Evolutionary conservation across 2,329 filamentous ascomycete species (phyloP).

Genomic region (Diaporthe sp.): DNA sequence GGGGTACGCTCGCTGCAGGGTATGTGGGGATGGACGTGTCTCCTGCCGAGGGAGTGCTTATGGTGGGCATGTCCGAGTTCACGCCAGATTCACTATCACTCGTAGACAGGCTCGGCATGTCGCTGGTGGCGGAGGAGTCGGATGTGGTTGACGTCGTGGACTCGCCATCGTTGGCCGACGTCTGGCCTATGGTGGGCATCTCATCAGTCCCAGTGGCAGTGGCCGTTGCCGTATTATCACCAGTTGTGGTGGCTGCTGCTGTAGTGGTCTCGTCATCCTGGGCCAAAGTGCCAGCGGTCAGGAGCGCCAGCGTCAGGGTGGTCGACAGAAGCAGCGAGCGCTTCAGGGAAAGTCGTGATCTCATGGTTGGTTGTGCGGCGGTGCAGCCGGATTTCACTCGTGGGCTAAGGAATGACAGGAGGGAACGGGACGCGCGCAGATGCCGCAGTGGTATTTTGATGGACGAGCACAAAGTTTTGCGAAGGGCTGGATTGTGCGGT

Average conservation of each 20-base stretch:
- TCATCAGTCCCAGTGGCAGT: slow-evolving; percentile 31
- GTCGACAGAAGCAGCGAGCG: slow-evolving; percentile 51
- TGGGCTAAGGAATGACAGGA: neutral
- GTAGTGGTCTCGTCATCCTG: slow-evolving; percentile 44
- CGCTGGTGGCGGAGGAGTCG: slow-evolving; percentile 22
- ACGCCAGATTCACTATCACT: slow-evolving; percentile 22
- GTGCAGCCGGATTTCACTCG: neutral
- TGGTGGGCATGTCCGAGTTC: slow-evolving; percentile 40
- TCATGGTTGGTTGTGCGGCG: slow-evolving; percentile 45
- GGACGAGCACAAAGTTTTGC: neutral
- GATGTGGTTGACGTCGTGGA: slow-evolving; percentile 27
- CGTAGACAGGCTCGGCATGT: slow-evolving; percentile 37
- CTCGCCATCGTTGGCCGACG: slow-evolving; percentile 27
- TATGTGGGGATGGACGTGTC: slow-evolving; percentile 65
- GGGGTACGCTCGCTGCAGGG: slow-evolving; percentile 82
- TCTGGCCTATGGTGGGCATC: slow-evolving; percentile 29
- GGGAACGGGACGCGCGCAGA: too few relatives aligned
- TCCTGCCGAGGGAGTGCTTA: slow-evolving; percentile 46
- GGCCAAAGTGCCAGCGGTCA: slow-evolving; percentile 47
- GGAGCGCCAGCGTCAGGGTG: slow-evolving; percentile 46
- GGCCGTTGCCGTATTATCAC: slow-evolving; percentile 34
- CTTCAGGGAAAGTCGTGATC: slow-evolving; percentile 50
- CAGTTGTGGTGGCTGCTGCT: slow-evolving; percentile 33
- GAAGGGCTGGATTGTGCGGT: slow-evolving; percentile 1
- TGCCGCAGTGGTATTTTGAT: neutral